Percentiles rank a stretch among this genome's conserved stretches.
phyloP scores from a whole-genome alignment of 176 grass and related monocot species.

The Oryza glumipatula region DNA sequence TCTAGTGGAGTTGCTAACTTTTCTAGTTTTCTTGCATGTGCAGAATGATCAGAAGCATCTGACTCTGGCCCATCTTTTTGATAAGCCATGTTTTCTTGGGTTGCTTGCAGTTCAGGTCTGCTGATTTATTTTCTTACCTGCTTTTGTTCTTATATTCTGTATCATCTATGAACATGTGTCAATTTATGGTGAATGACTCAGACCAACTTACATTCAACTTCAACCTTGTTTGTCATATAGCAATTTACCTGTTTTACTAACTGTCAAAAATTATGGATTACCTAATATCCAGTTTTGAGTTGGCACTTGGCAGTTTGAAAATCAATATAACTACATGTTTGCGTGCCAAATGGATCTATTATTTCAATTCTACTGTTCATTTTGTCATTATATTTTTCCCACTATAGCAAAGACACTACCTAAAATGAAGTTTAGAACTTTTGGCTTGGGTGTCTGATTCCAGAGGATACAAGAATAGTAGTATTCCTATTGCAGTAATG shows the following conservation, averaged over 20 bases:
- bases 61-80: conserved; percentile 89
- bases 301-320: background rate
- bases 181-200: background rate
- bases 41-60: conserved; percentile 92
- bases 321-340: background rate
- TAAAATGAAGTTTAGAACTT: background rate
- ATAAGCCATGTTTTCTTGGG: conserved; percentile 97
- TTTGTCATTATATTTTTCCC: background rate
- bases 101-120: conserved; percentile 87
- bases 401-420: background rate
- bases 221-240: background rate
- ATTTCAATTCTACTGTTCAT: background rate
- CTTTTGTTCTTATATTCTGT: background rate
- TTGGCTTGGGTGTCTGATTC: background rate
- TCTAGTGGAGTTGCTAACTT: conserved; percentile 16
- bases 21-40: conserved; percentile 20
- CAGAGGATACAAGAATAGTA: background rate
- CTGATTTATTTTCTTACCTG: conserved; percentile 20
- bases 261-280: background rate
- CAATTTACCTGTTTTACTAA: background rate
- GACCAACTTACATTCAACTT: background rate
- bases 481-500: background rate
- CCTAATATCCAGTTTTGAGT: background rate
- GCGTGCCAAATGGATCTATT: background rate
- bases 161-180: background rate